Evolutionary conservation across 2,329 filamentous ascomycete species (phyloP), one percentile per base, ranked within the genome.

Genomic region (Alternaria viburni): DNA sequence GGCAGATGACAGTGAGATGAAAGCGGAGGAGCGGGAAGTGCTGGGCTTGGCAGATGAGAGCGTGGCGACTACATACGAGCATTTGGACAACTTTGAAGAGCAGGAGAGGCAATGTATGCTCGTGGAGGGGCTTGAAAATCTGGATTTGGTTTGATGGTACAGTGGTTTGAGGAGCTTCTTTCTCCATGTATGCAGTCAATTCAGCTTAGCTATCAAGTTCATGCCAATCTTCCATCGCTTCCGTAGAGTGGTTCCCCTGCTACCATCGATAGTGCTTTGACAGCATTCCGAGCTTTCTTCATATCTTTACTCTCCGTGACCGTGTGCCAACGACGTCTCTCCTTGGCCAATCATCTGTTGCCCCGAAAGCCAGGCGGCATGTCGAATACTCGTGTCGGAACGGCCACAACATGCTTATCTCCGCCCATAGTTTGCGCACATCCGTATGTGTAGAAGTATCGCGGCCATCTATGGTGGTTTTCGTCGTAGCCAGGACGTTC

Each of bases 21-120:
- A 32, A 15, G 13, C 3, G 13, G 30, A 36, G 30, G 30, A 15
- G 30, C 13, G 0, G 13, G 30, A 36, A 36, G 32, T 36, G 0
- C 32, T 36, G 15, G 7, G 15, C 2, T n/a, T 36, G 32, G 32
- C 4, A 41, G 32, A 41, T 41, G 15, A 41, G 1, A n/a, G 36
- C 36, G 36, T 17, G n/a, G 36, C 36, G 36, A 41, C n/a, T 11
- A 11, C 36, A 41, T 10, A 41, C 36, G 36, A 41, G 15, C 15
- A 0, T 41, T 0, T 41, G n/a, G 36, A 1, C 0, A 41, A 41
- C 0, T 0, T 41, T 17, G 36, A 6, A 0, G n/a, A 17, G 15
- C 36, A 17, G 15, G 36, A 41, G 36, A 41, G 36, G n/a, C 36
- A 10, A 17, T 41, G 36, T 41, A 41, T 41, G n/a, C n/a, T 41